These are phyloP conservation scores for Colletotrichum eleusines DNA, from an alignment of 2,329 filamentous ascomycete species.

Conservation along the genomic window DNA sequence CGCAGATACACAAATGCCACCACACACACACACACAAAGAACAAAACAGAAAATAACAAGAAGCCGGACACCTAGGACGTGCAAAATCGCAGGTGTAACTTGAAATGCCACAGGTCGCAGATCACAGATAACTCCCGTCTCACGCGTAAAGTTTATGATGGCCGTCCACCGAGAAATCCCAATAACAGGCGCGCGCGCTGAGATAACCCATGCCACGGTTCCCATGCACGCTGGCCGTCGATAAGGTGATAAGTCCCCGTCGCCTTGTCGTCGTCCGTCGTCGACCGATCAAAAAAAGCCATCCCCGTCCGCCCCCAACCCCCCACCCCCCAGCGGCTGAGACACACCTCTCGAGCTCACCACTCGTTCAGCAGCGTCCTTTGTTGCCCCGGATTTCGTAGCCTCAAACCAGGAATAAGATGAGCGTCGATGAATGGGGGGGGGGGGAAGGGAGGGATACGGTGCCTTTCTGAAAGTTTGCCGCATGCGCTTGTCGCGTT, in stretches of 20 bases:
- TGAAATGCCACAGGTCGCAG: not conserved
- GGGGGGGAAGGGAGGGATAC: too few species aligned
- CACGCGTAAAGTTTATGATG: not conserved
- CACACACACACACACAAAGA: not conserved
- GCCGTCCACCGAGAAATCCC: not conserved
- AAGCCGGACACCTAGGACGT: not conserved
- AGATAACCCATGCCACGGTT: not conserved
- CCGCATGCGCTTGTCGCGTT: slow-evolving; percentile 1
- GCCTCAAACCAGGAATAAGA: not conserved
- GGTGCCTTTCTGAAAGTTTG: too few species aligned
- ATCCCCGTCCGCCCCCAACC: not conserved
- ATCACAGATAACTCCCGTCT: not conserved
- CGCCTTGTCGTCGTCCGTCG: not conserved
- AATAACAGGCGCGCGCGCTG: not conserved
- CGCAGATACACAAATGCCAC: slow-evolving; percentile 14
- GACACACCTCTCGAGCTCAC: not conserved
- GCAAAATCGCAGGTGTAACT: not conserved
- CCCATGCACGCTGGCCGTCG: not conserved
- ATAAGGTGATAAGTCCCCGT: not conserved
- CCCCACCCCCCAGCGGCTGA: not conserved
- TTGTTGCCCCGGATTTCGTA: slow-evolving; percentile 10
- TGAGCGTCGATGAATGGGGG: not conserved
- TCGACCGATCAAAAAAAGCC: not conserved
- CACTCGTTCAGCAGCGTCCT: not conserved
- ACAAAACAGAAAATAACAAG: not conserved